These are phyloP conservation scores for Phialophora verrucosa DNA, from an alignment of 2,329 filamentous ascomycete species.

Conservation along the genomic window DNA sequence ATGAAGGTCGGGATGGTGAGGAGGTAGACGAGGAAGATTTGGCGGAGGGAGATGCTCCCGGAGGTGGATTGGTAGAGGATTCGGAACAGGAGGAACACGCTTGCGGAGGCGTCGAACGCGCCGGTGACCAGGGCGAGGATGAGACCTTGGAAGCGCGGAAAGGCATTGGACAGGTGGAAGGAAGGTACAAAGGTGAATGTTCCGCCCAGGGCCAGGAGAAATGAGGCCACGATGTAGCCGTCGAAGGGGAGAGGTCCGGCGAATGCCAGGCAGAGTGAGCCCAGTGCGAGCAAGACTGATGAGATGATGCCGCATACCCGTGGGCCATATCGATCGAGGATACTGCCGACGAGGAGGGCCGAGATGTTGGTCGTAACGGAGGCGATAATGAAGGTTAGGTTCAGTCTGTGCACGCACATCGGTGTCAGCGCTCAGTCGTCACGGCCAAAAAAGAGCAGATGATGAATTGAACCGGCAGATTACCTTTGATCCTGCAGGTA, in stretches of 20 bases:
- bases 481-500: conserved; percentile 62
- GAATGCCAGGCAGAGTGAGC: conserved; percentile 74
- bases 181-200: conserved; percentile 81
- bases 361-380: conserved; percentile 87
- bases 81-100: conserved; percentile 76
- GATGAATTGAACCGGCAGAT: conserved; percentile 11
- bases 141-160: conserved; percentile 74
- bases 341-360: conserved; percentile 80
- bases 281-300: conserved; percentile 68
- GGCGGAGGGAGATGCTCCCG: conserved; percentile 53
- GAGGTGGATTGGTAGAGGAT: conserved; percentile 68
- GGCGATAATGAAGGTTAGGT: conserved; percentile 89
- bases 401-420: conserved; percentile 59
- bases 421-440: neutral
- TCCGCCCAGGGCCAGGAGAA: conserved; percentile 76
- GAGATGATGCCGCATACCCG: conserved; percentile 74
- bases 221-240: conserved; percentile 73
- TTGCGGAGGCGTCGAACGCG: conserved; percentile 81
- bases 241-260: conserved; percentile 70
- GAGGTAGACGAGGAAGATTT: conserved; percentile 76
- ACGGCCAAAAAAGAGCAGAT: neutral
- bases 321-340: conserved; percentile 84
- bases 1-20: conserved; percentile 68
- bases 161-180: conserved; percentile 83
- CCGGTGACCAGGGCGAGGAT: conserved; percentile 80